Evolutionary conservation across 495 filamentous ascomycete genomes (phyloP).

Genomic region (Aspergillus olivimuriae): DNA sequence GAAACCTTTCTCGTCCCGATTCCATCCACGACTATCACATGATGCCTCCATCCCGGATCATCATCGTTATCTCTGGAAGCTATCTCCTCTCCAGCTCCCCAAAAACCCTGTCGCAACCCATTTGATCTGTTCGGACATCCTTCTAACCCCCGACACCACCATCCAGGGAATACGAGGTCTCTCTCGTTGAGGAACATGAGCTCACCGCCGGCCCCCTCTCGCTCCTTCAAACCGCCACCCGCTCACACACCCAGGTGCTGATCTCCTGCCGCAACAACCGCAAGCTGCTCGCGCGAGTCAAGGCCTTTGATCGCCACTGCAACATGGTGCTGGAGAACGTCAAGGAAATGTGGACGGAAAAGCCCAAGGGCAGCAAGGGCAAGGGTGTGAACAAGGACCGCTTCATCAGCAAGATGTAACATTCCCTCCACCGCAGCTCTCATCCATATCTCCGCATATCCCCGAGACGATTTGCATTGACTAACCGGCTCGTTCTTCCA

Average conservation of each 20-base stretch:
- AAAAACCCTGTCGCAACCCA: neutral
- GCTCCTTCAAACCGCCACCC: slow-evolving; percentile 86
- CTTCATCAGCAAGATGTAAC: slow-evolving; percentile 95
- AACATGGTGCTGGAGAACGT: slow-evolving; percentile 98
- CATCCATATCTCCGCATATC: slow-evolving; percentile 1
- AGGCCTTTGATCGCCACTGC: slow-evolving; percentile 90
- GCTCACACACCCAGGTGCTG: slow-evolving; percentile 80
- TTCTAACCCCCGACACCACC: neutral
- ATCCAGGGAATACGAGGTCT: slow-evolving; percentile 78
- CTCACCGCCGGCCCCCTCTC: slow-evolving; percentile 81
- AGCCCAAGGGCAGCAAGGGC: slow-evolving; percentile 81
- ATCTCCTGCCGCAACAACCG: slow-evolving; percentile 88
- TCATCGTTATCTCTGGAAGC: neutral
- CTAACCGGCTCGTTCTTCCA: slow-evolving; percentile 20
- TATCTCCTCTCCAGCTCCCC: neutral
- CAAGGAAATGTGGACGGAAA: slow-evolving; percentile 99
- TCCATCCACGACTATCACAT: slow-evolving; percentile 8
- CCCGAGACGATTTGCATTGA: neutral
- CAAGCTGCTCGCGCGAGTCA: slow-evolving; percentile 73
- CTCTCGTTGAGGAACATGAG: slow-evolving; percentile 82
- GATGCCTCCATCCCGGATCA: neutral
- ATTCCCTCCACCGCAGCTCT: neutral
- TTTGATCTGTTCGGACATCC: neutral
- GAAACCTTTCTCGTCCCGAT: too few relatives aligned
- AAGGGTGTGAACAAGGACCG: slow-evolving; percentile 94